phyloP scores from a whole-genome alignment of 2,329 filamentous ascomycete genomes.

The Talaromyces sp. region DNA sequence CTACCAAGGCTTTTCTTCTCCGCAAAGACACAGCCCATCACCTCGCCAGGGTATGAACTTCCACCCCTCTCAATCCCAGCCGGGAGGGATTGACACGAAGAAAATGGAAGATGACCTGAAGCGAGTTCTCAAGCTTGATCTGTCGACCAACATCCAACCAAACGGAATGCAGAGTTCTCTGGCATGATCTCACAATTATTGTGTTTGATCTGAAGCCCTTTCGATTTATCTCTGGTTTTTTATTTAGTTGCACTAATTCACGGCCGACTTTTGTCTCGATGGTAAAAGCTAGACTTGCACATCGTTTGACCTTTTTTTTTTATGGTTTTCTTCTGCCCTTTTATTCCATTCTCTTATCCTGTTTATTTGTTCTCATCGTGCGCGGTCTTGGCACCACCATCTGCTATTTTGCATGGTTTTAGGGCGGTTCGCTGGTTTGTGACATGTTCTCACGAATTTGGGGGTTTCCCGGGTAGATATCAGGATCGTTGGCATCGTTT shows the following conservation, averaged over 20 bases:
- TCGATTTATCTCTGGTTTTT: background rate
- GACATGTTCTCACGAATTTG: slow-evolving; percentile 1
- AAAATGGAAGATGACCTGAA: slow-evolving; percentile 45
- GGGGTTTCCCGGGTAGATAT: slow-evolving; percentile 1
- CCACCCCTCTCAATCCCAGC: slow-evolving; percentile 17
- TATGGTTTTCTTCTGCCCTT: slow-evolving; percentile 1
- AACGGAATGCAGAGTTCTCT: slow-evolving; percentile 29
- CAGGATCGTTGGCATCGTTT: background rate
- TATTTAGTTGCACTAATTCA: background rate
- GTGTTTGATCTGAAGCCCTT: background rate
- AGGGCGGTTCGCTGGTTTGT: slow-evolving; percentile 12
- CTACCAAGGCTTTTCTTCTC: slow-evolving; percentile 12
- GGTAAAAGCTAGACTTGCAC: background rate
- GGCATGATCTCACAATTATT: slow-evolving; percentile 16
- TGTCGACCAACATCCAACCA: slow-evolving; percentile 21
- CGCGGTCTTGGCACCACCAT: slow-evolving; percentile 12
- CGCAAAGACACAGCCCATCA: slow-evolving; percentile 18
- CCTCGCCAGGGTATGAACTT: slow-evolving; percentile 17
- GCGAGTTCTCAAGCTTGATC: slow-evolving; percentile 41
- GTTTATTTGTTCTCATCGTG: slow-evolving; percentile 2
- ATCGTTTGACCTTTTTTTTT: background rate
- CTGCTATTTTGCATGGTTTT: slow-evolving; percentile 9
- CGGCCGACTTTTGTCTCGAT: background rate
- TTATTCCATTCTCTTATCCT: slow-evolving; percentile 7
- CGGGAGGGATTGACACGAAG: slow-evolving; percentile 32